Evolutionary conservation across 179 eudicot species (phyloP), one percentile per base, ranked within the genome.

Genomic region (Beta macrorhiza): DNA sequence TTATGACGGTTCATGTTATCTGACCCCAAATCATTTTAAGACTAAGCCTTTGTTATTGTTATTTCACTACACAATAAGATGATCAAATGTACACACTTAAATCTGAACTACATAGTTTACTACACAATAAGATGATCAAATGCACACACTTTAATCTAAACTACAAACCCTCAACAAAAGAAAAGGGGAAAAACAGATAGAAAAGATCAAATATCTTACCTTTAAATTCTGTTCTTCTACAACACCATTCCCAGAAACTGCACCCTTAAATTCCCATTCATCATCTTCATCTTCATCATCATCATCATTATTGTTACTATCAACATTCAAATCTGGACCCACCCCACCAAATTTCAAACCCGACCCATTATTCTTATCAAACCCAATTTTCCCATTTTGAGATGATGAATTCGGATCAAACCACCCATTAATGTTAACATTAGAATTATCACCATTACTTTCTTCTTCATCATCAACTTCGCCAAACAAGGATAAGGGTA

Each of bases 401-500:
- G 71, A 61, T 29, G 22, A 44, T 14, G 47, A 19, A 12, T 78
- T 85, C n/a, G 69, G 71, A 83, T 83, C 73, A 81, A 81, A 25
- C 62, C 52, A 9, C 19, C 72, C 74, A 22, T 77, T 67, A 11
- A 53, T 71, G 74, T 78, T 64, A 45, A 69, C 52, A 79, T 29
- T 6, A 68, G 14, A 64, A 78, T 75, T 25, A 72, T 74, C 17
- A 32, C 8, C 19, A 68, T 74, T 5, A 68, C 49, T 14, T 45
- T 9, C 81, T 68, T 79, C 80, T 12, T 45, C 47, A 62, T 68
- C 89, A 67, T 90, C 93, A 78, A 89, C 84, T 19, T 83, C 89
- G 10, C 95, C 95, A n/a, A 94, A 92, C 19, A 92, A 47, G 57
- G 97, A 94, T 37, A 94, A 82, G 56, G 97, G 97, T 74, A 92